Percentiles rank a stretch among this genome's conserved stretches.
phyloP scores from a whole-genome alignment of 106 monocot genomes.

The Ottelia alismoides region DNA sequence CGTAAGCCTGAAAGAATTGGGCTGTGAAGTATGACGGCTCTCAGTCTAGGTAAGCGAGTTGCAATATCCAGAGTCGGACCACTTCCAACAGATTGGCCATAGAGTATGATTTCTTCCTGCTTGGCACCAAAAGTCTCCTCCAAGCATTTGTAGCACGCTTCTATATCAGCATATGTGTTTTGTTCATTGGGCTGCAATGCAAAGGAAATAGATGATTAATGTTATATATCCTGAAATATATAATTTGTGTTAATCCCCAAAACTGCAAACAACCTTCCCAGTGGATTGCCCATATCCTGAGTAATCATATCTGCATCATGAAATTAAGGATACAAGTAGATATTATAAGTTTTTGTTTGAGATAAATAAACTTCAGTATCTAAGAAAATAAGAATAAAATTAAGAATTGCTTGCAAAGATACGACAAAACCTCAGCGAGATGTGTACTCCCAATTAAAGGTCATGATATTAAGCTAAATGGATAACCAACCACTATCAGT shows the following conservation, averaged over 20 bases:
- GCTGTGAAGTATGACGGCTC: conserved; percentile 32
- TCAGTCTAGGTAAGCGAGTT: conserved; percentile 21
- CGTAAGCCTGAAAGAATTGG: conserved; percentile 40
- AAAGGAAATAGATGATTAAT: too few relatives aligned
- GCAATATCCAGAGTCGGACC: conserved; percentile 40
- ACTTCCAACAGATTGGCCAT: conserved; percentile 47
- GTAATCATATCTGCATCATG: conserved; percentile 42
- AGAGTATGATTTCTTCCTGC: conserved; percentile 37
- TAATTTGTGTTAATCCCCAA: too few relatives aligned
- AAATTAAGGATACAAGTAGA: too few relatives aligned
- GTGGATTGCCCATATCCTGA: conserved; percentile 41
- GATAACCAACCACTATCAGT: too few relatives aligned
- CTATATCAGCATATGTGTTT: conserved; percentile 42
- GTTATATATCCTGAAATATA: too few relatives aligned
- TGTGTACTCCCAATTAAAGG: too few relatives aligned
- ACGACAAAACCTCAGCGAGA: too few relatives aligned
- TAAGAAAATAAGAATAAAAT: too few relatives aligned
- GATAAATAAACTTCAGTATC: too few relatives aligned
- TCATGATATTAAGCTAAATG: too few relatives aligned
- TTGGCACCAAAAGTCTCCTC: conserved; percentile 23
- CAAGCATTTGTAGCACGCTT: conserved; percentile 32
- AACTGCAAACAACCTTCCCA: conserved; percentile 26
- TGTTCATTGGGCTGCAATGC: conserved; percentile 40
- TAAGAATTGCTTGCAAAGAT: too few relatives aligned
- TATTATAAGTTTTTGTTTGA: too few relatives aligned